Evolutionary conservation across 192 early-diverging fungal genomes (phyloP).

Genomic region (Gonapodya prolifera): DNA sequence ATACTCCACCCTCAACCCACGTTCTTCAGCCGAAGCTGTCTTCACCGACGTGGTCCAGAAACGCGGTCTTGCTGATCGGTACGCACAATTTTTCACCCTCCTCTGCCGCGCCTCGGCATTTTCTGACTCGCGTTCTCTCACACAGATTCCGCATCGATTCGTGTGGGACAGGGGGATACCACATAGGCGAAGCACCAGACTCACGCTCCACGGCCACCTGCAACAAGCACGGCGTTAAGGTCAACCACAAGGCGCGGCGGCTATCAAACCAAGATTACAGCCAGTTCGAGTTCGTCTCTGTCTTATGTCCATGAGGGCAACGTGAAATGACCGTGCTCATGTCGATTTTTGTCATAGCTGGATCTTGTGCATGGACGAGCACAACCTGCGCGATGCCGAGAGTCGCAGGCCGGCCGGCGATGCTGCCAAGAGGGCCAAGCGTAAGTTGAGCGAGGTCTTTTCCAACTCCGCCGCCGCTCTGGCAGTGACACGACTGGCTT

Average conservation of each 20-base stretch:
- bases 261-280: slow-evolving; percentile 42
- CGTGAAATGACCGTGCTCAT: neutral
- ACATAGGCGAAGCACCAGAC: slow-evolving; percentile 53
- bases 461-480: no score
- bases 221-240: slow-evolving; percentile 50
- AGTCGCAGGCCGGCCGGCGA: neutral
- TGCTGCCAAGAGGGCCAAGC: neutral
- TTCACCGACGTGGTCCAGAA: slow-evolving; percentile 61
- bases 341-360: slow-evolving; percentile 10
- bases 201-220: slow-evolving; percentile 52
- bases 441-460: neutral
- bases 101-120: neutral
- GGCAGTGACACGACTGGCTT: no score
- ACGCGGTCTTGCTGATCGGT: slow-evolving; percentile 31
- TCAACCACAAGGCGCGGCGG: slow-evolving; percentile 59
- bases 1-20: neutral
- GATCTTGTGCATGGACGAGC: slow-evolving; percentile 84
- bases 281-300: slow-evolving; percentile 36
- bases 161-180: neutral
- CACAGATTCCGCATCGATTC: neutral
- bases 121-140: neutral
- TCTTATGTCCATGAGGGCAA: neutral
- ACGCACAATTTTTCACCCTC: slow-evolving; percentile 20
- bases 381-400: neutral
- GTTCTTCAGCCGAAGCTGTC: slow-evolving; percentile 64